Percentiles rank a stretch among this genome's conserved stretches.
Conservation (phyloP, 129 eudicot genomes). For the Artemisia annua region DNA sequence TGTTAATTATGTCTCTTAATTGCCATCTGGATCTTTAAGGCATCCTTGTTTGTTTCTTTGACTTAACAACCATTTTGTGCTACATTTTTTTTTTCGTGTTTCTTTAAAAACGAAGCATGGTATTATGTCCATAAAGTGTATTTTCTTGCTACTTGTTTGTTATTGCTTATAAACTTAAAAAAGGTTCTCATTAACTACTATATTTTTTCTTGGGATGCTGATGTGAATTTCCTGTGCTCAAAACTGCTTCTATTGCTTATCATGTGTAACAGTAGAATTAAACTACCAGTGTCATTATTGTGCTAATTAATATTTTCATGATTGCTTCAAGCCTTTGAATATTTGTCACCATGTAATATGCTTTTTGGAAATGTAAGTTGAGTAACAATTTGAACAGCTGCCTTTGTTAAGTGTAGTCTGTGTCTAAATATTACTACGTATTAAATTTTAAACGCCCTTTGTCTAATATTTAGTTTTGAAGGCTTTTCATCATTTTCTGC, state of each 20-base stretch:
- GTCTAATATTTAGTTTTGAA: not conserved
- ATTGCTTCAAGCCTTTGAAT: slow-evolving; percentile 4
- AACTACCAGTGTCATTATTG: not conserved
- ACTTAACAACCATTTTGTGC: not conserved
- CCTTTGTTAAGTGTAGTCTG: not conserved
- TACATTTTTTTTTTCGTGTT: not conserved
- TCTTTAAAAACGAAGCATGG: not conserved
- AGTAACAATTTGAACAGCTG: not conserved
- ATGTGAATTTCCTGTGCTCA: not conserved
- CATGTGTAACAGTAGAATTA: not conserved
- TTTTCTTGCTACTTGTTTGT: not conserved
- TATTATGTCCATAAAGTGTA: slow-evolving; percentile 10
- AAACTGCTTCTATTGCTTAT: slow-evolving; percentile 10
- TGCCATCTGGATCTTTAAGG: slow-evolving; percentile 9
- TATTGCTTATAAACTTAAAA: slow-evolving; percentile 9
- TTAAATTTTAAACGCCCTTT: not conserved
- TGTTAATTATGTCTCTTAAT: not conserved
- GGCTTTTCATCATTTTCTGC: slow-evolving; percentile 1
- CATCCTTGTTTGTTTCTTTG: slow-evolving; percentile 16
- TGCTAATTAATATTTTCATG: not conserved
- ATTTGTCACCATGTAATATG: not conserved
- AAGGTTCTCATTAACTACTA: not conserved
- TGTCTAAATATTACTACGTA: not conserved
- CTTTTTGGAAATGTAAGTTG: not conserved
- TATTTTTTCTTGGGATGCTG: not conserved